A percentile compares a stretch with the other conserved stretches of the same genome.
These are phyloP conservation scores for Phyllosticta ampelicida DNA, from an alignment of 2,329 filamentous ascomycete genomes.

Conservation along the genomic window DNA sequence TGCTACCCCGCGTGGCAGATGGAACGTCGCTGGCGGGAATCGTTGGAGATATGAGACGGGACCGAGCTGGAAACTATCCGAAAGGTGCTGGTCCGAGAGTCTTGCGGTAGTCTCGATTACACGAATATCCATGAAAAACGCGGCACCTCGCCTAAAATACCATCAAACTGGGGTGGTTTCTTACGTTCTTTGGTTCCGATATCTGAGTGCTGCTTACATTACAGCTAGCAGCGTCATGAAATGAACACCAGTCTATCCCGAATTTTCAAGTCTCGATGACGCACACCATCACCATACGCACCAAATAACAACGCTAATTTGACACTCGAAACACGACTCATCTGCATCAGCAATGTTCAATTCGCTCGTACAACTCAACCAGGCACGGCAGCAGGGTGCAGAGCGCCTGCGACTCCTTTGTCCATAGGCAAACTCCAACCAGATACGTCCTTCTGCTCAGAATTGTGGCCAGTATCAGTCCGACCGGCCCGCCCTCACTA, in stretches of 20 bases:
- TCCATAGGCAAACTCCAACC: too few relatives aligned
- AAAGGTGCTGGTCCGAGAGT: background rate
- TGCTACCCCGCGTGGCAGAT: slow-evolving; percentile 5
- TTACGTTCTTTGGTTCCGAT: background rate
- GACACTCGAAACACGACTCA: too few relatives aligned
- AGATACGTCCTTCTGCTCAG: too few relatives aligned
- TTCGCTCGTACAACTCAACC: too few relatives aligned
- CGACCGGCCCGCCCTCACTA: too few relatives aligned
- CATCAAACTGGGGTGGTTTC: background rate
- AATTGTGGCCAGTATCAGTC: too few relatives aligned
- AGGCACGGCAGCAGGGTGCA: too few relatives aligned
- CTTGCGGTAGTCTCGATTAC: background rate
- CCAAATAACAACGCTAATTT: too few relatives aligned
- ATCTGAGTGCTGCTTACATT: background rate
- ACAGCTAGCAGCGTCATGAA: background rate
- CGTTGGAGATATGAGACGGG: background rate
- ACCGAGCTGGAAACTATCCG: background rate
- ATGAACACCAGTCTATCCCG: background rate
- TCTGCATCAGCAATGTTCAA: too few relatives aligned
- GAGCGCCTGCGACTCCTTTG: too few relatives aligned
- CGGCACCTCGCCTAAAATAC: background rate
- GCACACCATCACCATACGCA: too few relatives aligned
- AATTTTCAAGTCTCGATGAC: background rate
- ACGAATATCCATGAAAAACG: background rate
- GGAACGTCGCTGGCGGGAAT: background rate